phyloP scores from a whole-genome alignment of 2,329 filamentous ascomycete genomes.

The Epichloe festucae region DNA sequence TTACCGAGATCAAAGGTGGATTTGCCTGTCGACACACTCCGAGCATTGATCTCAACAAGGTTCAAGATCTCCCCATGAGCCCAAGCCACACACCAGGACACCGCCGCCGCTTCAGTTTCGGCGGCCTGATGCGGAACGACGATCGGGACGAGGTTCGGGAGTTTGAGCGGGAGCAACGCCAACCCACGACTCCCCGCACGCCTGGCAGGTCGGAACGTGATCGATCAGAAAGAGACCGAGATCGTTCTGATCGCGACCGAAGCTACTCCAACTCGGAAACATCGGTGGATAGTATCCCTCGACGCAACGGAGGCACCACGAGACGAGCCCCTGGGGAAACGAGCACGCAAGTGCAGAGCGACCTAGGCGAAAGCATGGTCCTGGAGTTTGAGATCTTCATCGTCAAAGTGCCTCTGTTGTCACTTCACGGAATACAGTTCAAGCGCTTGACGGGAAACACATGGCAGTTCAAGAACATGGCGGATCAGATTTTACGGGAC shows the following conservation, averaged over 20 bases:
- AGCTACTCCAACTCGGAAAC: slow-evolving; percentile 81
- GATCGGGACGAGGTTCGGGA: slow-evolving; percentile 61
- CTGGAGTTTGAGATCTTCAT: slow-evolving; percentile 93
- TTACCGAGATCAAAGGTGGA: slow-evolving; percentile 81
- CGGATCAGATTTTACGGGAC: slow-evolving; percentile 83
- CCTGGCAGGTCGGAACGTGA: slow-evolving; percentile 26
- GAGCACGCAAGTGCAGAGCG: slow-evolving; percentile 80
- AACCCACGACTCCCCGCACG: slow-evolving; percentile 28
- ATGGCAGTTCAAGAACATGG: slow-evolving; percentile 98
- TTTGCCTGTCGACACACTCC: slow-evolving; percentile 82
- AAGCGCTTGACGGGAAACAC: slow-evolving; percentile 93
- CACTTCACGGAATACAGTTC: slow-evolving; percentile 91
- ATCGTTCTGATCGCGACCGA: slow-evolving; percentile 35
- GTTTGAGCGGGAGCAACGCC: slow-evolving; percentile 27
- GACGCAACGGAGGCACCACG: slow-evolving; percentile 33
- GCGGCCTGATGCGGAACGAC: slow-evolving; percentile 44
- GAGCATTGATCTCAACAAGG: slow-evolving; percentile 74
- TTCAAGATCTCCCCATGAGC: slow-evolving; percentile 49
- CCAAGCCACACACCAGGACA: slow-evolving; percentile 46
- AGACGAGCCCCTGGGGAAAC: slow-evolving; percentile 68
- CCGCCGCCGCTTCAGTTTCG: slow-evolving; percentile 72
- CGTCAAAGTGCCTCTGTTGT: slow-evolving; percentile 89
- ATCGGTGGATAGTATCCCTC: slow-evolving; percentile 60
- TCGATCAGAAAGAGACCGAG: slow-evolving; percentile 18
- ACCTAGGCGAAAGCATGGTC: slow-evolving; percentile 71